Evolutionary conservation across 352 stramenopile species (phyloP).

Genomic region (Chrysophaeum taylorii): DNA sequence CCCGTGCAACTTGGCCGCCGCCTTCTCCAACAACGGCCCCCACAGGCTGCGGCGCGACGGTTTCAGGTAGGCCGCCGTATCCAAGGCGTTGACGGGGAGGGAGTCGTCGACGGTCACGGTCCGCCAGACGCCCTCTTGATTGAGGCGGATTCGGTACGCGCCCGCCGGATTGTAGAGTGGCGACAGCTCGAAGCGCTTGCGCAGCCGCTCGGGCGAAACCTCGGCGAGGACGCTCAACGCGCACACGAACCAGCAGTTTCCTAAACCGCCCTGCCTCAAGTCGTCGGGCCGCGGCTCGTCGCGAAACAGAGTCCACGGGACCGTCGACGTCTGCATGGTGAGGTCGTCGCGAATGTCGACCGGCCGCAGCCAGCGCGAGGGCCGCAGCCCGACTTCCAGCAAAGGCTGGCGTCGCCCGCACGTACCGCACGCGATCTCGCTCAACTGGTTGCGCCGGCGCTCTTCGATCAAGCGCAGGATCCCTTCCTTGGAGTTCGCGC

Average conservation of each 20-base stretch:
- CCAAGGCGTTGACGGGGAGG: background rate
- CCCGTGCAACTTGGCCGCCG: constrained; percentile 53
- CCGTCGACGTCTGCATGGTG: constrained; percentile 2
- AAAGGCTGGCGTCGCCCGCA: constrained; percentile 12
- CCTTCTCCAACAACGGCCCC: constrained; percentile 52
- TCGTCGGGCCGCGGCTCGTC: constrained; percentile 8
- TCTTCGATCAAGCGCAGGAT: constrained; percentile 13
- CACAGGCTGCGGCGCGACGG: constrained; percentile 30
- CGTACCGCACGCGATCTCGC: constrained; percentile 16
- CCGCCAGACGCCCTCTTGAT: background rate
- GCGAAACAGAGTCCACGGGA: constrained; percentile 1
- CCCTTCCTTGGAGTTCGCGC: constrained; percentile 10
- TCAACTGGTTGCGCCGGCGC: constrained; percentile 13
- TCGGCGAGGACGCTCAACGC: constrained; percentile 23
- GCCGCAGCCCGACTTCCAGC: background rate
- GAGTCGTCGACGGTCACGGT: constrained; percentile 6
- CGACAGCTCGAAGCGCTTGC: background rate
- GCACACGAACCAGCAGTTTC: constrained; percentile 28
- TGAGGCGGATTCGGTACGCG: constrained; percentile 9
- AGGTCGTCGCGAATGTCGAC: background rate
- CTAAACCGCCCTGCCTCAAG: constrained; percentile 23
- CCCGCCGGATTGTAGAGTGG: background rate
- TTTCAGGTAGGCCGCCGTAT: background rate
- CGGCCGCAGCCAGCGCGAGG: background rate
- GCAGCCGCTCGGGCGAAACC: background rate